Evolutionary conservation across 257 asterid species (phyloP).

Genomic region (Cruciata laevipes): DNA sequence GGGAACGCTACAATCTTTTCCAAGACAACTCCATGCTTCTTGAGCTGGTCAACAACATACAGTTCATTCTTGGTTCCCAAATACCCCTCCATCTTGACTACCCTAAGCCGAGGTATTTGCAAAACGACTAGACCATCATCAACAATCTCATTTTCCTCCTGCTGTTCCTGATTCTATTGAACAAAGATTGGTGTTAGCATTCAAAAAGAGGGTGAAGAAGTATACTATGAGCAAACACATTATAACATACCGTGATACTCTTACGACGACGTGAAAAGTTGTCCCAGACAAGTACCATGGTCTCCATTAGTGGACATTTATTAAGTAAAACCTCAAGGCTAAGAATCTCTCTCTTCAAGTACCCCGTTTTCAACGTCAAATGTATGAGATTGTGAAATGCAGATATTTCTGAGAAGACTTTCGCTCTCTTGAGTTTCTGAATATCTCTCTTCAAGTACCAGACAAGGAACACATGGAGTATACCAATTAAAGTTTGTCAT

Average conservation of each 20-base stretch:
- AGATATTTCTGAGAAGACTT: not conserved
- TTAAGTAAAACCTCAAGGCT: slow-evolving; percentile 1
- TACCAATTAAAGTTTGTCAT: too few species aligned
- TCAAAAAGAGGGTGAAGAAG: not conserved
- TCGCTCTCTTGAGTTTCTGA: not conserved
- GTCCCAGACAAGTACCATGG: not conserved
- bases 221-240: not conserved
- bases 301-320: not conserved
- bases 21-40: not conserved
- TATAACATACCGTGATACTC: not conserved
- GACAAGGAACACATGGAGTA: too few species aligned
- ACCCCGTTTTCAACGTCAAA: slow-evolving; percentile 6
- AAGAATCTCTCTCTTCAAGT: not conserved
- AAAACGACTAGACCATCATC: not conserved
- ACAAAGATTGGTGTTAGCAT: not conserved
- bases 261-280: not conserved
- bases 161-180: not conserved
- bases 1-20: too few species aligned
- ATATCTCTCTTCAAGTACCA: too few species aligned
- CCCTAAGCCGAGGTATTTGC: slow-evolving; percentile 6
- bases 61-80: not conserved
- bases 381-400: slow-evolving; percentile 1
- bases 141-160: not conserved
- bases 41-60: not conserved
- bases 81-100: slow-evolving; percentile 2